phyloP scores from a whole-genome alignment of 2,329 filamentous ascomycete species.

The Botrytis sinoallii region DNA sequence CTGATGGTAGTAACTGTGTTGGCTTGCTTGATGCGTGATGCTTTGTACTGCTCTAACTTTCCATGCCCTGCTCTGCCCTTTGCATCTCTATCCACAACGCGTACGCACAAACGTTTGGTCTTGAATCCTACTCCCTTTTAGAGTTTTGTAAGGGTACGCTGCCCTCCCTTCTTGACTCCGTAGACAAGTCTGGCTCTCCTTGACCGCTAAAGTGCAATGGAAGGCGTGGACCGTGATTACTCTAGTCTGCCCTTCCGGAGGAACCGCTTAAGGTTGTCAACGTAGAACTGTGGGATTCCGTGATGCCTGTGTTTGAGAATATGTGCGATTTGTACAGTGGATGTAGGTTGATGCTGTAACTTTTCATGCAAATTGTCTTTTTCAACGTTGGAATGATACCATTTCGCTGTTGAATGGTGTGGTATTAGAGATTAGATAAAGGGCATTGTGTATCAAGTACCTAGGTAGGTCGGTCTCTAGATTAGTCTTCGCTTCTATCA shows the following conservation, averaged over 20 bases:
- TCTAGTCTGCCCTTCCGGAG: neutral
- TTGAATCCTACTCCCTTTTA: slow-evolving; percentile 3
- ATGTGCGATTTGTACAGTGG: neutral
- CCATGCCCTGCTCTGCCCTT: neutral
- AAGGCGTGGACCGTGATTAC: slow-evolving; percentile 5
- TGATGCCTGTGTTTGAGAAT: neutral
- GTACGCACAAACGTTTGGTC: slow-evolving; percentile 8
- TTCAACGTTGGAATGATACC: neutral
- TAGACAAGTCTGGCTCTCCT: slow-evolving; percentile 9
- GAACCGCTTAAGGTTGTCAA: neutral
- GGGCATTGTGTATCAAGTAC: neutral
- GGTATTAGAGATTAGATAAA: neutral
- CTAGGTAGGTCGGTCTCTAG: no score
- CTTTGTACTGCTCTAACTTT: neutral
- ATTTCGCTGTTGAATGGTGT: neutral
- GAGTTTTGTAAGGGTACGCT: neutral
- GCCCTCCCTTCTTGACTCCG: neutral
- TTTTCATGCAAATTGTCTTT: neutral
- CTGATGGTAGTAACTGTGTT: neutral
- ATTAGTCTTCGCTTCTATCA: neutral
- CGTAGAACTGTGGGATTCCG: neutral
- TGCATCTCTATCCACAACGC: neutral
- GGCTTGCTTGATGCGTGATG: neutral
- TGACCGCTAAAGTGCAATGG: slow-evolving; percentile 20
- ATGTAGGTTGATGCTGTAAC: neutral